Base-by-base conservation (phyloP, 495 filamentous ascomycete genomes). In the Aspergillus ellipticus region DNA sequence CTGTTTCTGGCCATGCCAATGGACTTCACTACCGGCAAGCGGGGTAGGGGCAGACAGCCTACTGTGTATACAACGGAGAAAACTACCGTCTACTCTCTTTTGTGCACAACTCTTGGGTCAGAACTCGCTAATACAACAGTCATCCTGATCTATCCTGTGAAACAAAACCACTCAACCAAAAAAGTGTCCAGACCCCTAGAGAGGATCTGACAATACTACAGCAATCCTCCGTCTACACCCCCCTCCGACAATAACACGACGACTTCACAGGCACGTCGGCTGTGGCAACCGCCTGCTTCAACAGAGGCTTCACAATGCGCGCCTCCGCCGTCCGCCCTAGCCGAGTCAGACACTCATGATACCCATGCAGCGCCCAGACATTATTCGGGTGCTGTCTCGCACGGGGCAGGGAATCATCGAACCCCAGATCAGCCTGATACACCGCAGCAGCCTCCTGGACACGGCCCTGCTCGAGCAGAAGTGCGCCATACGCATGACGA, bases 341-440 rank as follows among this genome's bases (percentile, higher is more conserved):
- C 49, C 66, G 79, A 10, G 65, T 61, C 26, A 85, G 54, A 57
- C 85, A 85, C 67, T 88, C 85, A 56, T 85, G 72, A 43, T 78
- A 81, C 2, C 85, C 85, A 57, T 85, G 80, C 52, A 88, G 68
- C 28, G 83, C 73, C 84, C 84, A 88, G 8, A 88, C 79, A 60
- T 88, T 88, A 42, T 82, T 83, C 8, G 77, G 82, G 64, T 86
- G 85, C 54, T 81, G 82, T 46, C 77, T 63, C 0, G 83, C 75
- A 6, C 84, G 66, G 6, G 83, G 79, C 7, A 86, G 58, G 1
- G 73, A 75, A 24, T 75, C 72, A 47, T 76, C 73, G 28, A 85
- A 67, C 0, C 85, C 85, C 6, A 88, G 67, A 60, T 88, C 85
- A 1, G 81, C 81, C 1, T 64, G 66, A 42, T 86, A 88, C 10